Evolutionary conservation across 495 filamentous ascomycete species (phyloP).

Genomic region (Coniosporium apollinis): DNA sequence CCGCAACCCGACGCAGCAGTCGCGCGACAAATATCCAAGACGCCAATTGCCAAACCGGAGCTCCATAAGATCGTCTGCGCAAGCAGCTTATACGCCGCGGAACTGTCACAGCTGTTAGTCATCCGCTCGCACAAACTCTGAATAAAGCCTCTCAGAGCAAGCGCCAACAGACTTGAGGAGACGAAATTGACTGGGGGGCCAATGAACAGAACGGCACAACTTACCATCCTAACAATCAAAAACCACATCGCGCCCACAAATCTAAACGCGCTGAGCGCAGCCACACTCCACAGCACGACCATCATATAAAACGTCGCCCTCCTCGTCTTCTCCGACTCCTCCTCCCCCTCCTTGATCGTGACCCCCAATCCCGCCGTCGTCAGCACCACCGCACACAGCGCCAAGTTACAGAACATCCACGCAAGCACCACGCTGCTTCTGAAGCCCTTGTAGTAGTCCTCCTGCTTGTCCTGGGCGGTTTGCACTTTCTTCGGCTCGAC

Average conservation of each 20-base stretch:
- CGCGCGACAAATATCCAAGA: neutral
- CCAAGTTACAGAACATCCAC: constrained; percentile 96
- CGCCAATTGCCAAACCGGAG: neutral
- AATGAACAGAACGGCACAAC: constrained; percentile 18
- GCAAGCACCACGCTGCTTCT: constrained; percentile 76
- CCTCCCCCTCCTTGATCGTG: constrained; percentile 29
- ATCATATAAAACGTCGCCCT: constrained; percentile 66
- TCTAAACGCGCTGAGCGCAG: constrained; percentile 70
- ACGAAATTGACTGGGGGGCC: no score
- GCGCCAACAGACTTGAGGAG: neutral
- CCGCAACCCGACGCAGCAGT: no score
- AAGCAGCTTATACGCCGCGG: constrained; percentile 19
- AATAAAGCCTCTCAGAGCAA: constrained; percentile 36
- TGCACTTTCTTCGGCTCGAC: constrained; percentile 45
- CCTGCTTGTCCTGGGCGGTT: constrained; percentile 61
- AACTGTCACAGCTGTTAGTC: constrained; percentile 15
- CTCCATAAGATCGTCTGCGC: neutral
- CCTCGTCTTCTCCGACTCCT: constrained; percentile 24
- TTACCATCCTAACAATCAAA: constrained; percentile 78
- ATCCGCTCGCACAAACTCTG: constrained; percentile 5
- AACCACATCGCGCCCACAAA: constrained; percentile 92
- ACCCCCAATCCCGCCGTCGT: constrained; percentile 62
- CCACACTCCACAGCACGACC: constrained; percentile 85
- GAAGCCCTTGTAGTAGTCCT: constrained; percentile 97
- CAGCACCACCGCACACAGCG: constrained; percentile 72